Conservation (phyloP, 2,329 filamentous ascomycete genomes). For the Calonectria montana region DNA sequence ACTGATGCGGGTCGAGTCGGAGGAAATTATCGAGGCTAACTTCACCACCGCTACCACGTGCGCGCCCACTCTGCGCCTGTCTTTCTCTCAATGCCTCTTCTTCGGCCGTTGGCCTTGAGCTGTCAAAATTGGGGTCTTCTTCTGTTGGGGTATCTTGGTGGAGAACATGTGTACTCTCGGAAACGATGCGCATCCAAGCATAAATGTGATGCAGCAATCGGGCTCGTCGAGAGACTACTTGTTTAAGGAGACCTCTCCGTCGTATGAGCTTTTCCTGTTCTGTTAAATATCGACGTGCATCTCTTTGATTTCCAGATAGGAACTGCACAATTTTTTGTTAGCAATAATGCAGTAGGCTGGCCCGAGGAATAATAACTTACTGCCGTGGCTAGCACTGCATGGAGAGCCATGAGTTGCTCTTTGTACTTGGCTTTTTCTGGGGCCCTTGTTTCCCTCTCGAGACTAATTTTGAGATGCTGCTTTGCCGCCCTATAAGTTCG, state of each 20-base stretch:
- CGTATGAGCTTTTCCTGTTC: constrained; percentile 37
- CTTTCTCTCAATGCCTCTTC: neutral
- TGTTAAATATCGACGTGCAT: constrained; percentile 33
- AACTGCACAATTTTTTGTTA: neutral
- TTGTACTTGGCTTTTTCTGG: constrained; percentile 37
- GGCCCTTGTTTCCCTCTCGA: constrained; percentile 32
- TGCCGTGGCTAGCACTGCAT: constrained; percentile 32
- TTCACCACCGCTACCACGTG: constrained; percentile 24
- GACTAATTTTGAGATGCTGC: constrained; percentile 35
- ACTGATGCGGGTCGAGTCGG: constrained; percentile 34
- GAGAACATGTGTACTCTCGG: constrained; percentile 33
- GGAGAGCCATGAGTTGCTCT: constrained; percentile 35
- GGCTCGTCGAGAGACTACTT: constrained; percentile 33
- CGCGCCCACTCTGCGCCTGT: neutral
- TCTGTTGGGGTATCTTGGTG: constrained; percentile 22
- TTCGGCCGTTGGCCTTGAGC: neutral
- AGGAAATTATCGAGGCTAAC: constrained; percentile 36
- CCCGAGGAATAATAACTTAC: constrained; percentile 6
- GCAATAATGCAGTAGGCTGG: accelerated
- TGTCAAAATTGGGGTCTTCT: neutral
- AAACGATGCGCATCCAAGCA: constrained; percentile 40
- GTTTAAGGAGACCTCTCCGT: constrained; percentile 34
- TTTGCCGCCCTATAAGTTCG: constrained; percentile 36
- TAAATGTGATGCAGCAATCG: constrained; percentile 36
- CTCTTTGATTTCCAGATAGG: constrained; percentile 30